Base-by-base conservation (phyloP, 2,329 filamentous ascomycete genomes). In the Alternaria dauci region DNA sequence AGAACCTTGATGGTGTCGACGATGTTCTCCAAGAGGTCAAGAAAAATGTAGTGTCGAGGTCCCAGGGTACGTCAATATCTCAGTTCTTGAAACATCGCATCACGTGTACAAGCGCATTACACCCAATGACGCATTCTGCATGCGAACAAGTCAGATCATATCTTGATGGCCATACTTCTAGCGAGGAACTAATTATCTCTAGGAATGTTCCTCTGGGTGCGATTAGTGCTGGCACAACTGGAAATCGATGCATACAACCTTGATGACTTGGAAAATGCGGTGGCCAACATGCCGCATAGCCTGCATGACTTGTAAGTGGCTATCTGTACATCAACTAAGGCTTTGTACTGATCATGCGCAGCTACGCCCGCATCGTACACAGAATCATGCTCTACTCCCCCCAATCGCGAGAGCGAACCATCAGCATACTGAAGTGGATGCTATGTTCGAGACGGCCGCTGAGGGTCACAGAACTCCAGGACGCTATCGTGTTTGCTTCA, bases 131-230 rank as follows among this genome's bases (percentile, higher is more conserved):
- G 20, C 20, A 23, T 23, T 23, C 4, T 23, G 20, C 20, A 23
- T 23, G 20, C 20, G 20, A 23, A 23, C 20, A 23, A 23, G 20
- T 23, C 20, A 23, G 20, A 23, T 23, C 20, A 4, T 2, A 23
- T 23, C 20, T 23, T 4, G 2, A 23, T 23, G 4, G 20, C 4
- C 20, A 23, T 23, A 18, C n/a, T 3, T n/a, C 8, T 5, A 54
- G 46, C 9, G 28, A 56, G 4, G 16, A 53, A 8, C 41, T 67
- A 6, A 48, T 12, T 18, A 53, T 64, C 16, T 52, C 55, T n/a
- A 59, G 57, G 57, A 23, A 59, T 59, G 57, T 59, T 59, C 12
- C 57, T 59, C 25, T 59, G 57, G 57, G 57, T 59, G 36, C 36
- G 38, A 5, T 39, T 55, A 34, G 57, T 59, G 5, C 20, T 59